Conservation (phyloP, 495 filamentous ascomycete species). For the Neurospora sp. region DNA sequence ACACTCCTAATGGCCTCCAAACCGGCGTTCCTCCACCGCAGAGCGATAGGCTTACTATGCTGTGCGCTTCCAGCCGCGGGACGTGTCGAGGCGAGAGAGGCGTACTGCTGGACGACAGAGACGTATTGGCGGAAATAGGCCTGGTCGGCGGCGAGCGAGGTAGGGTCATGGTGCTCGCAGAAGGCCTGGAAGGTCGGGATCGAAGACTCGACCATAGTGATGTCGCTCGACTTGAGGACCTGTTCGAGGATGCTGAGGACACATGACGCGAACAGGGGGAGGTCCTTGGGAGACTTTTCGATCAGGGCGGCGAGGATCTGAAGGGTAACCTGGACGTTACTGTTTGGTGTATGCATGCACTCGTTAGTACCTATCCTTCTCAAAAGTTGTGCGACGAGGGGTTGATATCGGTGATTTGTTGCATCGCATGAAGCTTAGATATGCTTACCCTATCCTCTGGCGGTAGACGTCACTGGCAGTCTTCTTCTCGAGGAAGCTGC, state of each 20-base stretch:
- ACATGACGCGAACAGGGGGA: constrained; percentile 74
- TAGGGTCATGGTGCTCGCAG: constrained; percentile 69
- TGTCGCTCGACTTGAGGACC: constrained; percentile 68
- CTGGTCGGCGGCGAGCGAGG: constrained; percentile 68
- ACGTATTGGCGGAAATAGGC: constrained; percentile 75
- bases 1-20: constrained; percentile 70
- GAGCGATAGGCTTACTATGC: constrained; percentile 60
- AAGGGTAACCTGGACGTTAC: constrained; percentile 87
- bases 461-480: constrained; percentile 79
- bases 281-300: constrained; percentile 81
- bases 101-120: constrained; percentile 65
- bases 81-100: constrained; percentile 59
- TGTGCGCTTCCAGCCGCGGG: constrained; percentile 35
- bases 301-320: constrained; percentile 81
- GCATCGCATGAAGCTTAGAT: background rate
- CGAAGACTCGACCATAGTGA: constrained; percentile 82
- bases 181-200: constrained; percentile 74
- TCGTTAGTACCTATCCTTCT: background rate
- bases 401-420: background rate
- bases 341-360: constrained; percentile 20
- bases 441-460: constrained; percentile 64
- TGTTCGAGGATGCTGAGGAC: constrained; percentile 69
- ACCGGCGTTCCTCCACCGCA: constrained; percentile 75
- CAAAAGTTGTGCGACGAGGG: background rate
- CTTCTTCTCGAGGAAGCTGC: constrained; percentile 81